These are phyloP conservation scores for Rosa multiflora DNA, from an alignment of 306 rosid species.

Conservation along the genomic window DNA sequence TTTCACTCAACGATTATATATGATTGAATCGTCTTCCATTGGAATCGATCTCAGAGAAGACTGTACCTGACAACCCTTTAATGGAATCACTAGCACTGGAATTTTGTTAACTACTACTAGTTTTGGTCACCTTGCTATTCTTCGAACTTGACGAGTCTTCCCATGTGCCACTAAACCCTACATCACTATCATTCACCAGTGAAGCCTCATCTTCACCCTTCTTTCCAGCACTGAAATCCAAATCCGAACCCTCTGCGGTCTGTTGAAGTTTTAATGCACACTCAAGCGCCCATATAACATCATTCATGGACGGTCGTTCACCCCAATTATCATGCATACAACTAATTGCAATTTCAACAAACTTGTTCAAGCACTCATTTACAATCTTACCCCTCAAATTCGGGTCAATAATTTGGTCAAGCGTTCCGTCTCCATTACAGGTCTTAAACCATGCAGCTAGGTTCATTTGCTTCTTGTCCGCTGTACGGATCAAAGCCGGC, in stretches of 20 bases:
- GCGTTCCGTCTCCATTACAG: conserved; percentile 4
- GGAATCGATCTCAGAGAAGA: conserved; percentile 17
- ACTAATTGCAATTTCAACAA: conserved; percentile 14
- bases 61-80: not conserved
- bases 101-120: not conserved
- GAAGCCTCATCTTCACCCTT: not conserved
- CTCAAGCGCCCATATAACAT: conserved; percentile 40
- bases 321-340: conserved; percentile 26
- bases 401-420: conserved; percentile 37
- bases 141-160: no score
- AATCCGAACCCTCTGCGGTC: not conserved
- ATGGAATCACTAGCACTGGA: not conserved
- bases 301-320: conserved; percentile 49
- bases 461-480: conserved; percentile 27
- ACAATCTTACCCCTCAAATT: conserved; percentile 34
- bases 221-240: not conserved
- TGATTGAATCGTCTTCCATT: not conserved
- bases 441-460: conserved; percentile 35
- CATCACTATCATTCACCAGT: not conserved
- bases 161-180: not conserved
- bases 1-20: no score
- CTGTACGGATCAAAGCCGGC: no score
- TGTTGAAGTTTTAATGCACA: conserved; percentile 43
- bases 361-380: conserved; percentile 23
- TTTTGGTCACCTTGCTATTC: no score